phyloP scores from a whole-genome alignment of 2,329 filamentous ascomycete species.

The Xylaria sp. region DNA sequence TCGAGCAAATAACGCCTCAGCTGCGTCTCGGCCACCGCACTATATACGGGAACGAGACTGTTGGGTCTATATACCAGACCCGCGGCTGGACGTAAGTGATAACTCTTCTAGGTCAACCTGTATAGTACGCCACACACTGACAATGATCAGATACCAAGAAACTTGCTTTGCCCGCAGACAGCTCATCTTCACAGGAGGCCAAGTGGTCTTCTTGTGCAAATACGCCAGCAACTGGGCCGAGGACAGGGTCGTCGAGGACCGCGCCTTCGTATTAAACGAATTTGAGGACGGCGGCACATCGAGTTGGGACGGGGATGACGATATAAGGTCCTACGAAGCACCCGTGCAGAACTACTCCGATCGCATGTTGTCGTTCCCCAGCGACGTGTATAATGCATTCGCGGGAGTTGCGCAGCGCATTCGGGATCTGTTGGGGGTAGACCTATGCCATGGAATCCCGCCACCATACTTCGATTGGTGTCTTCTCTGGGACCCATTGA shows the following conservation, averaged over 20 bases:
- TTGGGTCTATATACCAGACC: not conserved
- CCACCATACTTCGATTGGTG: conserved; percentile 21
- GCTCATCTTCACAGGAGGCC: conserved; percentile 9
- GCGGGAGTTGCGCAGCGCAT: conserved; percentile 16
- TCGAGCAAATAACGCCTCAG: conserved; percentile 16
- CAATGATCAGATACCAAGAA: conserved; percentile 3
- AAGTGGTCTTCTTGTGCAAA: conserved; percentile 3
- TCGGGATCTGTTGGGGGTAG: not conserved
- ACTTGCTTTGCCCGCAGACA: conserved; percentile 6
- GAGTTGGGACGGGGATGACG: conserved; percentile 2
- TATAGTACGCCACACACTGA: not conserved
- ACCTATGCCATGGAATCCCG: conserved; percentile 18
- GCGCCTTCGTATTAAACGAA: not conserved
- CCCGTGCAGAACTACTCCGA: conserved; percentile 13
- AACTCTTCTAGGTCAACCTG: not conserved
- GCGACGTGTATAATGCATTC: conserved; percentile 11
- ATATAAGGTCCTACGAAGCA: conserved; percentile 10
- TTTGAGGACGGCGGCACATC: not conserved
- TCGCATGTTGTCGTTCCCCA: conserved; percentile 4
- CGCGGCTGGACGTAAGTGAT: conserved; percentile 20
- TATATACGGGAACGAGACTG: not conserved
- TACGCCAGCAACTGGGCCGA: conserved; percentile 13
- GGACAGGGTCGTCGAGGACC: conserved; percentile 8
- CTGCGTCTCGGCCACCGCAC: conserved; percentile 8
- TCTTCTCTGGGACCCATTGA: conserved; percentile 16